Evolutionary conservation across 768 basidiomycete species (phyloP).

Genomic region (Suillus subaureus): DNA sequence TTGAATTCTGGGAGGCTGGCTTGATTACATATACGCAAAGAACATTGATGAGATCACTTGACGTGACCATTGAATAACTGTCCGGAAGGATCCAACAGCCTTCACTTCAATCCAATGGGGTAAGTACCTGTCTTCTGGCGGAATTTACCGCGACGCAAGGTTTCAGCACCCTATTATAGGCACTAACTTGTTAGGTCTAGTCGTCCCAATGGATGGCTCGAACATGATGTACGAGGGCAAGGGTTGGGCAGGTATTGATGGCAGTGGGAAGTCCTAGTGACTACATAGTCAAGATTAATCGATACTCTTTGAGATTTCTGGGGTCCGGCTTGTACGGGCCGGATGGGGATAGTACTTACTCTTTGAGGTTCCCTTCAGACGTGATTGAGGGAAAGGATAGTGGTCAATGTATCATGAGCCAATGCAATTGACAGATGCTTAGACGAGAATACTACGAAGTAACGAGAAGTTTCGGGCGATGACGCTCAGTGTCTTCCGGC

Average conservation of each 20-base stretch:
- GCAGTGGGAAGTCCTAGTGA: not conserved
- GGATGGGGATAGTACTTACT: not conserved
- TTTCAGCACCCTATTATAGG: not conserved
- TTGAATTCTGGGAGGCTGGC: not conserved
- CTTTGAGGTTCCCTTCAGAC: no score
- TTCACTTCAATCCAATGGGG: not conserved
- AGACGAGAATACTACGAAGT: no score
- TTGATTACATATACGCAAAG: not conserved
- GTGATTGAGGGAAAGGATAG: no score
- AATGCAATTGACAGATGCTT: no score
- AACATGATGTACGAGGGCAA: not conserved
- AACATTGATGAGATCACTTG: not conserved
- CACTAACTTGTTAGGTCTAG: not conserved
- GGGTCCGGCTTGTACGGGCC: not conserved
- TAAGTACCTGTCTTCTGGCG: not conserved
- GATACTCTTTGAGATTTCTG: not conserved
- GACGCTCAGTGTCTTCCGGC: not conserved
- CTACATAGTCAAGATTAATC: not conserved
- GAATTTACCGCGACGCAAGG: not conserved
- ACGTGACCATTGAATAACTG: not conserved
- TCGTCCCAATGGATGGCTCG: not conserved
- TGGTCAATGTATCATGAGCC: no score
- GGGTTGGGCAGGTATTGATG: not conserved
- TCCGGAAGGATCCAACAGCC: not conserved
- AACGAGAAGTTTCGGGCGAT: not conserved